Evolutionary conservation across 208 protist genomes (phyloP).

Genomic region (Lotmaria passim): DNA sequence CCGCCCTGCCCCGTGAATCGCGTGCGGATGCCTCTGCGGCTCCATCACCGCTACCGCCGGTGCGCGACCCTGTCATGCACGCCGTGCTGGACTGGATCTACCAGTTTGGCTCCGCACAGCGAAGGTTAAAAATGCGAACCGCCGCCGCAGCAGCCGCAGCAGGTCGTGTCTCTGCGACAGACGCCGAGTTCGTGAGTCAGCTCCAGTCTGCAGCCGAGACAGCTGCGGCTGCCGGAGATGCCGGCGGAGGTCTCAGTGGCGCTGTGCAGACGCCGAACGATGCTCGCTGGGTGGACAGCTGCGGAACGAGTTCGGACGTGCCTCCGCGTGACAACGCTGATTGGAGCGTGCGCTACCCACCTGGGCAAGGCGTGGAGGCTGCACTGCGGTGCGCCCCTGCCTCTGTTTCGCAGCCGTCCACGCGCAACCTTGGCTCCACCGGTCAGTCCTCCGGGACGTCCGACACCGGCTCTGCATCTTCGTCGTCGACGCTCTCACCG

Average conservation of each 20-base stretch:
- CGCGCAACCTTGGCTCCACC: conserved; percentile 27
- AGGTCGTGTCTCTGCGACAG: neutral
- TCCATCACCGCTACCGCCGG: conserved; percentile 4
- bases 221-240: too few relatives aligned
- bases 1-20: too few relatives aligned
- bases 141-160: neutral
- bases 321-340: too few relatives aligned
- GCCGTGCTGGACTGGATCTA: conserved; percentile 84
- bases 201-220: neutral
- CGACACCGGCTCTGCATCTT: conserved; percentile 3
- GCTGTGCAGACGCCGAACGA: neutral
- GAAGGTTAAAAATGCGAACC: neutral
- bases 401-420: conserved; percentile 10
- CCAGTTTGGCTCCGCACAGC: conserved; percentile 40
- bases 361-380: too few relatives aligned
- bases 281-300: neutral
- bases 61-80: conserved; percentile 70
- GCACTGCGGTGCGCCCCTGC: neutral
- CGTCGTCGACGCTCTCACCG: neutral
- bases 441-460: neutral
- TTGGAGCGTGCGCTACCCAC: too few relatives aligned
- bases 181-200: neutral
- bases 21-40: too few relatives aligned
- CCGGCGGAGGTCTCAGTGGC: neutral
- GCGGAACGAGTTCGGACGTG: neutral